Percentiles rank a stretch among this genome's conserved stretches.
Evolutionary conservation across 345 rosid species (phyloP).

Genomic region (Populus tremula): DNA sequence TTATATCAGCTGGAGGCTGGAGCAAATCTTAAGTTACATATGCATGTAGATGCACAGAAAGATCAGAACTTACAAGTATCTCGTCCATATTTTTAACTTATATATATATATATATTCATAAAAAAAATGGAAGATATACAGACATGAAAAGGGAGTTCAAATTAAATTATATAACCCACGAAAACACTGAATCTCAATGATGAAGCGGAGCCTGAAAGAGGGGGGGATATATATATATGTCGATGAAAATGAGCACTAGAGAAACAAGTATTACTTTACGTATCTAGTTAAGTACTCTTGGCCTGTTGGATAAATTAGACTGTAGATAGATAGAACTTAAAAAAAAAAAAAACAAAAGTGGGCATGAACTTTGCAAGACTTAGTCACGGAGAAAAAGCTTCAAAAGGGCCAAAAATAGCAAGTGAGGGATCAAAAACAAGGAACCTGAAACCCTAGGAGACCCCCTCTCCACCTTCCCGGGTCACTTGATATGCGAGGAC

Average conservation of each 20-base stretch:
- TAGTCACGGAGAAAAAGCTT: constrained; percentile 8
- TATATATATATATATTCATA: too few relatives aligned
- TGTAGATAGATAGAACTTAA: neutral
- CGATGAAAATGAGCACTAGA: neutral
- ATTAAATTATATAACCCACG: neutral
- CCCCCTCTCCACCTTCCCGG: neutral
- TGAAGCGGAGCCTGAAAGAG: neutral
- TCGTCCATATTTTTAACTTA: neutral
- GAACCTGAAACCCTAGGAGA: constrained; percentile 22
- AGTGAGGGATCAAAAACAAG: constrained; percentile 32
- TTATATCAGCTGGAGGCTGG: neutral
- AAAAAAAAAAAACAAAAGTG: constrained; percentile 13
- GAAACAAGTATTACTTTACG: neutral
- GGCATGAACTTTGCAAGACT: constrained; percentile 13
- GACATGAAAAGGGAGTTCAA: neutral
- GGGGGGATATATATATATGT: neutral
- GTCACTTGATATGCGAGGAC: constrained; percentile 4
- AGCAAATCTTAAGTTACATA: neutral
- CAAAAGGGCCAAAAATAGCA: constrained; percentile 29
- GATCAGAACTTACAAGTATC: neutral
- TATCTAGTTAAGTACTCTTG: neutral
- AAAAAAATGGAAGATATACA: too few relatives aligned
- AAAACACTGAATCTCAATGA: neutral
- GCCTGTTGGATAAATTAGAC: constrained; percentile 6
- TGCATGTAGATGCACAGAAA: neutral